These are phyloP conservation scores for Hydnum rufescens DNA, from an alignment of 768 basidiomycete species.

Conservation along the genomic window DNA sequence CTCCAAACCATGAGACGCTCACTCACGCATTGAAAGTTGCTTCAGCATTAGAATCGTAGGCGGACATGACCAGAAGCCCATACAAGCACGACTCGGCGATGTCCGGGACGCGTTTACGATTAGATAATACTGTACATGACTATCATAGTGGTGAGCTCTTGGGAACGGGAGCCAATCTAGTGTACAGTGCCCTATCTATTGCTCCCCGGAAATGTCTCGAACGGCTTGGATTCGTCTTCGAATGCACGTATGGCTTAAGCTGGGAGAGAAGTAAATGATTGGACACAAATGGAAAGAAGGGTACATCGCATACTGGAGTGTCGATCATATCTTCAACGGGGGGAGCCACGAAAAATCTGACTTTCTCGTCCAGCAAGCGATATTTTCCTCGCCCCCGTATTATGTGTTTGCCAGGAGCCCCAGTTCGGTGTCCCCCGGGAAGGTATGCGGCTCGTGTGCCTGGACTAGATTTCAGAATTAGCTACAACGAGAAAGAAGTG, in stretches of 20 bases:
- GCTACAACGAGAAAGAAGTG: neutral
- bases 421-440: conserved; percentile 70
- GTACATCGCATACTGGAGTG: conserved; percentile 25
- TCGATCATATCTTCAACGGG: conserved; percentile 37
- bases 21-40: too few relatives aligned
- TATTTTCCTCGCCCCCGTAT: conserved; percentile 56
- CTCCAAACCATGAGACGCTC: too few relatives aligned
- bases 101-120: too few relatives aligned
- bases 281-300: conserved; percentile 14
- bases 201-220: too few relatives aligned
- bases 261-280: conserved; percentile 14
- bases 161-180: too few relatives aligned
- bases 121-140: too few relatives aligned
- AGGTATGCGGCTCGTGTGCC: conserved; percentile 70
- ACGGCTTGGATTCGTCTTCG: too few relatives aligned
- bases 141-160: too few relatives aligned
- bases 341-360: conserved; percentile 72
- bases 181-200: too few relatives aligned
- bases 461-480: conserved; percentile 15
- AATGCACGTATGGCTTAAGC: conserved; percentile 67
- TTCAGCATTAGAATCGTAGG: too few relatives aligned
- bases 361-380: conserved; percentile 59
- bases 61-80: too few relatives aligned
- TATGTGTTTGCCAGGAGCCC: conserved; percentile 74
- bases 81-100: too few relatives aligned